phyloP scores from a whole-genome alignment of 768 basidiomycete species.

The Tylopilus cervinicoccineus region DNA sequence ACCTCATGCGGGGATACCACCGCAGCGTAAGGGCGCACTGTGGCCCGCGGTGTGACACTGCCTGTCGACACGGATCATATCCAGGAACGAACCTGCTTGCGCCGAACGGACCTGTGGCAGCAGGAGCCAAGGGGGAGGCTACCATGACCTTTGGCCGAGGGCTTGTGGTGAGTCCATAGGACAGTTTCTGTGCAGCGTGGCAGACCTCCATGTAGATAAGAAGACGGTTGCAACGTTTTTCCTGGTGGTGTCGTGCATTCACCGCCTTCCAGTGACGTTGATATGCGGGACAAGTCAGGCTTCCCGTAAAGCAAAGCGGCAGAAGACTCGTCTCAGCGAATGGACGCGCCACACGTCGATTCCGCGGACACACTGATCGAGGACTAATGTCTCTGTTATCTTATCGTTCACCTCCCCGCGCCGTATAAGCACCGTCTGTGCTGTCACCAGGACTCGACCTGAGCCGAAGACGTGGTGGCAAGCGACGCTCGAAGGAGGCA shows the following conservation, averaged over 20 bases:
- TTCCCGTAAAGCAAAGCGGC: conserved; percentile 4
- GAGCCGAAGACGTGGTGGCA: neutral
- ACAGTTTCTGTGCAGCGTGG: neutral
- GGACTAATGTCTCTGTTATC: conserved; percentile 18
- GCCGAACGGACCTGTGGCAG: neutral
- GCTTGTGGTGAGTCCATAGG: neutral
- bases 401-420: conserved; percentile 22
- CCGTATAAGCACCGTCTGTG: conserved; percentile 19
- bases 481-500: neutral
- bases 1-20: neutral
- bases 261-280: neutral
- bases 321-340: conserved; percentile 4
- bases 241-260: neutral
- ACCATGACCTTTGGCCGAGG: neutral
- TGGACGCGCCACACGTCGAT: conserved; percentile 4
- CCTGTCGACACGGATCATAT: conserved; percentile 16
- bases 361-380: conserved; percentile 22
- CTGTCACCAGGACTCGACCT: neutral
- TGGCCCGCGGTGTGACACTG: neutral
- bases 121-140: neutral
- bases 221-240: conserved; percentile 7
- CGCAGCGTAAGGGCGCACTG: neutral
- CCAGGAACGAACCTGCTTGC: conserved; percentile 1
- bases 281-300: conserved; percentile 1
- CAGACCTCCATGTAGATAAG: conserved; percentile 4